Evolutionary conservation across 306 rosid species (phyloP).

Genomic region (Elaeagnus macrophylla): DNA sequence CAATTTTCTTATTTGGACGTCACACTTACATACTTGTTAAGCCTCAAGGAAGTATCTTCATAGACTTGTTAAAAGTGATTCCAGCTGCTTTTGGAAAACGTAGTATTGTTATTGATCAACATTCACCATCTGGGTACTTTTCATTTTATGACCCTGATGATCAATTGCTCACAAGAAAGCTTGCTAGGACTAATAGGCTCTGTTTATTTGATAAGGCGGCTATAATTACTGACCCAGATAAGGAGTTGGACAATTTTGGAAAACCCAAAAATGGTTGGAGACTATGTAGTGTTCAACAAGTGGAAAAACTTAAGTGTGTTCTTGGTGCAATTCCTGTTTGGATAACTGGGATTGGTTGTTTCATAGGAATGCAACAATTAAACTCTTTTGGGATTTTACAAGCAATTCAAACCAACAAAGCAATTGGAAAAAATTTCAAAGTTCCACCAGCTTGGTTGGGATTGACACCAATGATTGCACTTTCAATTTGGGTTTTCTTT

Average conservation of each 20-base stretch:
- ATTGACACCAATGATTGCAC: constrained; percentile 45
- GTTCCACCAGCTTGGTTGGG: constrained; percentile 75
- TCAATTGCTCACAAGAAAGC: constrained; percentile 5
- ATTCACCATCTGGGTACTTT: not conserved
- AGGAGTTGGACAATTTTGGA: constrained; percentile 37
- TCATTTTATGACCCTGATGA: constrained; percentile 35
- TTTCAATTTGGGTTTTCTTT: constrained; percentile 58
- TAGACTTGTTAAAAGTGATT: constrained; percentile 48
- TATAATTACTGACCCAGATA: constrained; percentile 28
- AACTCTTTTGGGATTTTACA: constrained; percentile 74
- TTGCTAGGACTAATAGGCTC: constrained; percentile 43
- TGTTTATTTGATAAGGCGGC: constrained; percentile 60
- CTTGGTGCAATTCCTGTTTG: constrained; percentile 55
- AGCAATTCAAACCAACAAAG: constrained; percentile 43
- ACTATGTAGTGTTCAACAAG: constrained; percentile 65
- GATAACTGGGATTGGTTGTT: constrained; percentile 53
- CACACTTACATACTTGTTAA: constrained; percentile 42
- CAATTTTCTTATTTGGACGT: constrained; percentile 50
- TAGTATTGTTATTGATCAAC: not conserved
- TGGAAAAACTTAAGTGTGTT: constrained; percentile 62
- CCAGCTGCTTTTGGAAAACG: constrained; percentile 46
- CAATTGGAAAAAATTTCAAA: constrained; percentile 47
- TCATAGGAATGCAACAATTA: constrained; percentile 49
- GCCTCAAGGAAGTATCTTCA: constrained; percentile 57
- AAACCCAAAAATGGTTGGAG: constrained; percentile 49